Conservation (phyloP, 2,329 filamentous ascomycete species). For the Fusarium domesticum region DNA sequence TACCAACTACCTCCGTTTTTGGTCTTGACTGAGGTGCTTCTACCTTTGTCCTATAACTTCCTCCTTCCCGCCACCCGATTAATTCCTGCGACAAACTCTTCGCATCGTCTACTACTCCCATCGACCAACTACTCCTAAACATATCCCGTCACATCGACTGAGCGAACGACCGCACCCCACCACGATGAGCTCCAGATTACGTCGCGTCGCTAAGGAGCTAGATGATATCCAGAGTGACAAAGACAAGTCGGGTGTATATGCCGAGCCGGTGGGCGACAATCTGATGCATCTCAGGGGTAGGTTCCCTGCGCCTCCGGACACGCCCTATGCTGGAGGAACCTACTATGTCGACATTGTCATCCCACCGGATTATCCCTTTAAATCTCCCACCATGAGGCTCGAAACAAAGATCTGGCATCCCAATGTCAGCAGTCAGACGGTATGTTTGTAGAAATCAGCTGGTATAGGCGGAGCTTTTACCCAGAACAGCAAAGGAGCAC, state of each 20-base stretch:
- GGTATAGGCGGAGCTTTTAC: background rate
- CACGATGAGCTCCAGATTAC: constrained; percentile 45
- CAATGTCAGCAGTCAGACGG: constrained; percentile 91
- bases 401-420: constrained; percentile 95
- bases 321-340: constrained; percentile 84
- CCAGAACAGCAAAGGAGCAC: background rate
- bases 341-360: constrained; percentile 84
- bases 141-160: too few relatives aligned
- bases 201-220: constrained; percentile 72
- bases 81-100: too few relatives aligned
- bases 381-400: constrained; percentile 87
- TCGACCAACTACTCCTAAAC: too few relatives aligned
- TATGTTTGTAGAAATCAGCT: constrained; percentile 37
- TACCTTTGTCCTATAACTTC: too few relatives aligned
- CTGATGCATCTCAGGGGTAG: constrained; percentile 79
- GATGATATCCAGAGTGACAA: constrained; percentile 70
- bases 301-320: constrained; percentile 85
- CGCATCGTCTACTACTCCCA: too few relatives aligned
- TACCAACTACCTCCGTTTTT: too few relatives aligned
- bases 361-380: constrained; percentile 87
- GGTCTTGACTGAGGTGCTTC: too few relatives aligned
- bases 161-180: constrained; percentile 29
- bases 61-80: too few relatives aligned
- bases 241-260: constrained; percentile 71
- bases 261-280: constrained; percentile 63